Conservation (phyloP, 129 eudicot species). For the Helichrysum umbraculigerum region DNA sequence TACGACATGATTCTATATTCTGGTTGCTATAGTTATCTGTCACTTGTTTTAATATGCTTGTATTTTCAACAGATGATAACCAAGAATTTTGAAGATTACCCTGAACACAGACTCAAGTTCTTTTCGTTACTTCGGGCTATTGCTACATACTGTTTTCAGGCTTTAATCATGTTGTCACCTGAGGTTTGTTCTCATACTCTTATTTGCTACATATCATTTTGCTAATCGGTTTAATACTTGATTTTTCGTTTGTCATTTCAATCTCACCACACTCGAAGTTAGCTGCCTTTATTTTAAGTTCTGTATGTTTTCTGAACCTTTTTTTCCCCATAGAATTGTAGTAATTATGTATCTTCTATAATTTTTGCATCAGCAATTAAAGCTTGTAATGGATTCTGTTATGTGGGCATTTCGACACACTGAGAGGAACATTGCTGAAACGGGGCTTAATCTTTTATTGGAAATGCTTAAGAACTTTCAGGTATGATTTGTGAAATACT, state of each 20-base stretch:
- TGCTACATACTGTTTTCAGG: conserved; percentile 93
- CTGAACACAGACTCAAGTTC: conserved; percentile 96
- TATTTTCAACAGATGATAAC: conserved; percentile 82
- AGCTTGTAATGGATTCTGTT: conserved; percentile 96
- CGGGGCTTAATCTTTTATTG: conserved; percentile 86
- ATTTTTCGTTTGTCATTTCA: neutral
- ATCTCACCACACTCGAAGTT: neutral
- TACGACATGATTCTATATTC: neutral
- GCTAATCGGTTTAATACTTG: neutral
- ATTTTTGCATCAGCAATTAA: conserved; percentile 65
- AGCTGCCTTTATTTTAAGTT: neutral
- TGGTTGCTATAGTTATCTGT: neutral
- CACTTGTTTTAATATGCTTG: neutral
- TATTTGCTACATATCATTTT: neutral
- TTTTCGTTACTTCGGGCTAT: conserved; percentile 93
- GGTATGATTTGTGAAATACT: conserved; percentile 42
- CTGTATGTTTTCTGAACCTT: no score
- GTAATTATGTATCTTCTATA: neutral
- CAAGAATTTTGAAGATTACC: conserved; percentile 97
- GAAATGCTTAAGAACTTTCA: conserved; percentile 96
- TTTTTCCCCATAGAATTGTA: neutral
- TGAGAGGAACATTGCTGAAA: conserved; percentile 95
- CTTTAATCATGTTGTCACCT: conserved; percentile 75
- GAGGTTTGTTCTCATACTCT: conserved; percentile 56
- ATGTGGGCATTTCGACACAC: conserved; percentile 99